Evolutionary conservation across 2,329 filamentous ascomycete species (phyloP).

Genomic region (Pseudocercospora crystallina): DNA sequence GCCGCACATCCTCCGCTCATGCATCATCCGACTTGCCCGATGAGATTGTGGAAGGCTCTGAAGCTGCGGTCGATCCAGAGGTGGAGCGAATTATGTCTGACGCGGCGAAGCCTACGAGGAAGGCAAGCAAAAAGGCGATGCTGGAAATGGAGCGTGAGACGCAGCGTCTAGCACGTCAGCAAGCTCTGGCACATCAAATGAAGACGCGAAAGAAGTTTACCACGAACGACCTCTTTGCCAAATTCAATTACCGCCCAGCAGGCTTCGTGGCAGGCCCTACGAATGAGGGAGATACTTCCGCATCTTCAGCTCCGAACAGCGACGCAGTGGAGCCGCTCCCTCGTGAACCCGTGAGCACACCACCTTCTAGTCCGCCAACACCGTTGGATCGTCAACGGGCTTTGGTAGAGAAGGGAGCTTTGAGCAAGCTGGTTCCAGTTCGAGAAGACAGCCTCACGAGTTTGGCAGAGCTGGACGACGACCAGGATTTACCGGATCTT

Average conservation of each 20-base stretch:
- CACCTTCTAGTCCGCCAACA: constrained; percentile 48
- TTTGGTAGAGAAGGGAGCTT: constrained; percentile 33
- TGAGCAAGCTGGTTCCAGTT: constrained; percentile 33
- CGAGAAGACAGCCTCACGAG: constrained; percentile 31
- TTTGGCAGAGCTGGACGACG: constrained; percentile 27
- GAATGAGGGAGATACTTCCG: constrained; percentile 11
- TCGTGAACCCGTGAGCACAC: constrained; percentile 35
- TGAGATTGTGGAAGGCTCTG: constrained; percentile 25
- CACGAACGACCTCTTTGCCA: constrained; percentile 77
- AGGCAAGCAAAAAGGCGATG: constrained; percentile 89
- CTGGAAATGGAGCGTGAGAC: constrained; percentile 96
- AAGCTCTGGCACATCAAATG: constrained; percentile 87
- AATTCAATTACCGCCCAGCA: constrained; percentile 63
- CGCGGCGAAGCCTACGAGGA: constrained; percentile 67
- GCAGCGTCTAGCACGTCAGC: constrained; percentile 82
- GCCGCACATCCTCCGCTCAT: constrained; percentile 7
- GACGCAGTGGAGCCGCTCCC: constrained; percentile 25
- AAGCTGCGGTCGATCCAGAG: constrained; percentile 24
- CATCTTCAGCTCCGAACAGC: constrained; percentile 33
- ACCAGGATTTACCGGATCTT: constrained; percentile 30
- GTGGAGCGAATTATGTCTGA: constrained; percentile 35
- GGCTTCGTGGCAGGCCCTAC: constrained; percentile 1
- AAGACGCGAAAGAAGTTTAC: constrained; percentile 86
- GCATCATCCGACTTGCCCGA: constrained; percentile 30
- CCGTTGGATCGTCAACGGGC: constrained; percentile 37